Base-by-base conservation (phyloP, 192 early-diverging fungal genomes). In the Chytriomyces sp. region DNA sequence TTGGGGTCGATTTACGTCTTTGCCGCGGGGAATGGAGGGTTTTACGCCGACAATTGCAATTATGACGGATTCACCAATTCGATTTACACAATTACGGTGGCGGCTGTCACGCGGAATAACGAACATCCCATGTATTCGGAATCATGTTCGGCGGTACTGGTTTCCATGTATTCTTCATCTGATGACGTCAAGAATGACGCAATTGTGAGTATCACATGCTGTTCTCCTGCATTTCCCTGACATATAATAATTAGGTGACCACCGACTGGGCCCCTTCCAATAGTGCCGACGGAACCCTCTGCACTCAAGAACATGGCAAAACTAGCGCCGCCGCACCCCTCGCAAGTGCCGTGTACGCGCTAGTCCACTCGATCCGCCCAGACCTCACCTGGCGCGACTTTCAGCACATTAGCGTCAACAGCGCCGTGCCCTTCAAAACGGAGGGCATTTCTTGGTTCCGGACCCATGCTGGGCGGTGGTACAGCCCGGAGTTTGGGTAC, bases 241-340 rank as follows among this genome's bases (percentile, higher is more conserved):
- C n/a, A n/a, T 64, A 4, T 39, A 39, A 57, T 25, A 39, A 19
- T 37, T 17, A 93, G 93, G 90, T 85, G 39, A 98, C 95, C 3
- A 93, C 94, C 17, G 94, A 98, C 73, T 69, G 94, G 94, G 28
- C 25, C 3, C 6, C 84, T 34, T 78, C 82, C 32, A 10, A 33
- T 17, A 64, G 5, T 14, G 62, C 39, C 8, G 62, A 64, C 39
- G 41, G 41, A 0, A n/a, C 10, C 34, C 52, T 79, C 39, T 98
- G 93, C 77, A 90, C 92, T 0, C 70, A 73, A 62, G 75, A 78
- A 33, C 94, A 96, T 75, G 89, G 89, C 25, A 95, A 95, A 4
- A 98, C 96, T 4, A 93, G 92, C 12, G 96, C 95, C 3, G 96
- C 96, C 8, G 95, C 96, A 0, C 95, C 96, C 2, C 74, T 97